A percentile compares a stretch with the other conserved stretches of the same genome.
Evolutionary conservation across 352 stramenopile genomes (phyloP).

Genomic region (Aphanomyces invadans): DNA sequence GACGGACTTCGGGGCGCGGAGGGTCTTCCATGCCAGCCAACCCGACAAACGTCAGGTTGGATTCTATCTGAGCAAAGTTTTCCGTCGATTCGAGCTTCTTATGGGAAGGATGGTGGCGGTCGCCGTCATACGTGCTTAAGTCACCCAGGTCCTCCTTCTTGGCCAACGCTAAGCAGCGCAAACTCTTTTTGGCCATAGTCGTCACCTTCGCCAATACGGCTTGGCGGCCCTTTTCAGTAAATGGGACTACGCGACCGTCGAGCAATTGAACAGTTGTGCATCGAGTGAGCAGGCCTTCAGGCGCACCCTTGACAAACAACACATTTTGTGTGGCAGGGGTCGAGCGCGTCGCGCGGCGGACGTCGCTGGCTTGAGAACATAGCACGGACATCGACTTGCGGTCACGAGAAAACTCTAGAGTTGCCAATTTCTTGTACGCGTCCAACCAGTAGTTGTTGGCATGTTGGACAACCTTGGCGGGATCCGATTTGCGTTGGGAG

Average conservation of each 20-base stretch:
- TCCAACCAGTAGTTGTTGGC: slow-evolving; percentile 73
- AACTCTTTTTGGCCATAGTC: slow-evolving; percentile 85
- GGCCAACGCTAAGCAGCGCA: slow-evolving; percentile 95
- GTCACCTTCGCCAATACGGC: slow-evolving; percentile 88
- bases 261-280: slow-evolving; percentile 91
- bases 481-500: slow-evolving; percentile 48
- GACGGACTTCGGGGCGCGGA: slow-evolving; percentile 92
- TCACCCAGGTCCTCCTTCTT: slow-evolving; percentile 90
- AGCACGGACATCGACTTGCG: slow-evolving; percentile 98
- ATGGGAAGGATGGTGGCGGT: slow-evolving; percentile 77
- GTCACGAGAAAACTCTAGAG: slow-evolving; percentile 94
- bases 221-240: slow-evolving; percentile 85
- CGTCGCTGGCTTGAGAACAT: slow-evolving; percentile 37
- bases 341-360: slow-evolving; percentile 51
- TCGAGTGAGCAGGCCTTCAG: slow-evolving; percentile 93
- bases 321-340: slow-evolving; percentile 78
- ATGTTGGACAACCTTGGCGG: slow-evolving; percentile 68
- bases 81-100: slow-evolving; percentile 74
- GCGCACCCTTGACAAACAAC: slow-evolving; percentile 98
- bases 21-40: slow-evolving; percentile 98
- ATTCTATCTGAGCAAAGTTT: slow-evolving; percentile 93
- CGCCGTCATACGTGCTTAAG: slow-evolving; percentile 69
- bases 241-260: slow-evolving; percentile 87
- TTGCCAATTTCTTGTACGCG: slow-evolving; percentile 87
- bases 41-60: slow-evolving; percentile 94